Evolutionary conservation across 352 stramenopile species (phyloP).

Genomic region (Globisporangium echinulatum): DNA sequence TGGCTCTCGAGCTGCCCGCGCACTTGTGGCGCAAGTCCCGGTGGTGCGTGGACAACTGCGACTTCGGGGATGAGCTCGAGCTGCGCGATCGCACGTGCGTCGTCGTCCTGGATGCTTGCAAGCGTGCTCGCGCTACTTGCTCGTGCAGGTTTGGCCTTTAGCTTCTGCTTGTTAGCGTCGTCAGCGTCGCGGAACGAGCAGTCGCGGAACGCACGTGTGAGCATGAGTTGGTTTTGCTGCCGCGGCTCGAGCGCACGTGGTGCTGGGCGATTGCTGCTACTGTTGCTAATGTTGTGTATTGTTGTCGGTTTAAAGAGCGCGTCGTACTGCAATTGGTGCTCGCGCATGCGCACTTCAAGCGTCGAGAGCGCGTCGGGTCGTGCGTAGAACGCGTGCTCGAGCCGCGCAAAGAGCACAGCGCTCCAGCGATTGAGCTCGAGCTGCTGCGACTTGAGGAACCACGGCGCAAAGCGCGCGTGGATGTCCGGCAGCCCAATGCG

Average conservation of each 20-base stretch:
- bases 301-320: slow-evolving; percentile 26
- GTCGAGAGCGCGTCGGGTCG: slow-evolving; percentile 43
- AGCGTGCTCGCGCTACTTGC: slow-evolving; percentile 15
- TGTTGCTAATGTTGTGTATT: not conserved
- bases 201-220: slow-evolving; percentile 59
- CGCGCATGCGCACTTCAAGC: slow-evolving; percentile 56
- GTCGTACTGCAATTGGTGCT: slow-evolving; percentile 40
- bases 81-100: slow-evolving; percentile 22
- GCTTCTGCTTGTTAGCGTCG: not conserved
- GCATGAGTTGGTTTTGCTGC: slow-evolving; percentile 48
- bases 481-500: slow-evolving; percentile 60
- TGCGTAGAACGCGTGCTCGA: slow-evolving; percentile 62
- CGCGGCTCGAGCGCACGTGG: slow-evolving; percentile 22
- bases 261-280: not conserved
- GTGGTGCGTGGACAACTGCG: slow-evolving; percentile 24
- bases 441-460: slow-evolving; percentile 75
- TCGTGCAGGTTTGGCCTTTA: not conserved
- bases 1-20: slow-evolving; percentile 55
- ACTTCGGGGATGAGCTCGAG: slow-evolving; percentile 49
- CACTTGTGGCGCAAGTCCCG: slow-evolving; percentile 53
- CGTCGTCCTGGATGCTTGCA: slow-evolving; percentile 23
- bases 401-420: slow-evolving; percentile 50
- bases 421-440: slow-evolving; percentile 66
- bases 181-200: slow-evolving; percentile 47
- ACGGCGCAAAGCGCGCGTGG: slow-evolving; percentile 67